Evolutionary conservation across 139 green algal species (phyloP).

Genomic region (Auxenochlorella protothecoides): DNA sequence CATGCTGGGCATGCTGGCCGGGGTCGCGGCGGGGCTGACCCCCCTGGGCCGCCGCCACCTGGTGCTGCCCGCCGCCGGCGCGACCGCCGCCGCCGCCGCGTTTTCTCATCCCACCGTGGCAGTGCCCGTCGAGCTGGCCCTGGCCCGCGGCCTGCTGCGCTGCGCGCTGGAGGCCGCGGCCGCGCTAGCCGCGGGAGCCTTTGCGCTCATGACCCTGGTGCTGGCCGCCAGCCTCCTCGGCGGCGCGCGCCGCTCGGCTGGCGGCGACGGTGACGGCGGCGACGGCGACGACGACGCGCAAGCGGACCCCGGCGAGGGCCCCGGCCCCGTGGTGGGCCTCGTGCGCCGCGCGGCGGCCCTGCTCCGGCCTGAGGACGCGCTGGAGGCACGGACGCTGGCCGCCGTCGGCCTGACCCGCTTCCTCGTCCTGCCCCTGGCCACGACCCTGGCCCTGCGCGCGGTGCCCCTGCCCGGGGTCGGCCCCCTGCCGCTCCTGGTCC

Average conservation of each 20-base stretch:
- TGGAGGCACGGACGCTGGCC: constrained; percentile 27
- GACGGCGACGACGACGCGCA: not conserved
- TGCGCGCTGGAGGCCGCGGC: constrained; percentile 25
- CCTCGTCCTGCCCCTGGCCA: constrained; percentile 32
- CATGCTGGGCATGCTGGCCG: constrained; percentile 38
- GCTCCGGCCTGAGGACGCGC: constrained; percentile 11
- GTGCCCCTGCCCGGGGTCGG: constrained; percentile 18
- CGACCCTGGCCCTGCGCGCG: constrained; percentile 14
- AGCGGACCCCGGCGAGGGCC: not conserved
- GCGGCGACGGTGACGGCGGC: not conserved
- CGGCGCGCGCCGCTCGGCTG: not conserved
- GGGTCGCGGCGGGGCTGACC: constrained; percentile 37
- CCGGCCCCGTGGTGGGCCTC: not conserved
- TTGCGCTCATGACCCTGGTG: constrained; percentile 49
- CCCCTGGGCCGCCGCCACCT: constrained; percentile 29
- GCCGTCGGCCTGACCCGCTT: constrained; percentile 30
- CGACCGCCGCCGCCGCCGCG: not conserved
- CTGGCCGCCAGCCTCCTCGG: constrained; percentile 41
- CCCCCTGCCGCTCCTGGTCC: constrained; percentile 32
- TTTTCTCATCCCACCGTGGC: not conserved
- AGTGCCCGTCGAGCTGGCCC: constrained; percentile 29
- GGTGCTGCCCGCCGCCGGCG: constrained; percentile 4
- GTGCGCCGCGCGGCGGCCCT: not conserved
- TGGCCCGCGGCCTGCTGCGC: constrained; percentile 18
- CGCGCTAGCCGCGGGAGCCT: constrained; percentile 35